phyloP scores from a whole-genome alignment of 1,139 yeast species.

The Arxiozyma bovina region DNA sequence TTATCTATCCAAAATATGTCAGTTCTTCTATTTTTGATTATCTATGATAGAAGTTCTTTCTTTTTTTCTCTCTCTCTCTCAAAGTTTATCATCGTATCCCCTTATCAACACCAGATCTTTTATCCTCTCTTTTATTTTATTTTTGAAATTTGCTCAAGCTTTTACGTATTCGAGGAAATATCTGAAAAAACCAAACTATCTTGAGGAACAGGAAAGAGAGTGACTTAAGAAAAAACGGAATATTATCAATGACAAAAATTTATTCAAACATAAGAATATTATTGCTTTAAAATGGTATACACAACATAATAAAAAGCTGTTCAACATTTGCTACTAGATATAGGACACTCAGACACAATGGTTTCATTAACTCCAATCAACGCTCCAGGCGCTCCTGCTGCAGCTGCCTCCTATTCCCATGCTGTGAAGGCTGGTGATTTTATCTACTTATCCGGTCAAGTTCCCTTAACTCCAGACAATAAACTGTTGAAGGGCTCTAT shows the following conservation, averaged over 20 bases:
- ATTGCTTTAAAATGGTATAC: background rate
- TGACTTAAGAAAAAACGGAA: background rate
- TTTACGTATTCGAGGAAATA: background rate
- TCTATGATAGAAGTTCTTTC: background rate
- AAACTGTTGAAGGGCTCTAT: conserved; percentile 70
- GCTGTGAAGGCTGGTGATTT: conserved; percentile 84
- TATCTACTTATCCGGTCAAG: conserved; percentile 89
- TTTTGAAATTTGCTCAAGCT: background rate
- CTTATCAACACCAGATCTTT: background rate
- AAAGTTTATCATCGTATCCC: background rate
- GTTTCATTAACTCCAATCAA: conserved; percentile 31
- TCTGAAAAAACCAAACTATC: background rate
- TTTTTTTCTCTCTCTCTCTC: too few relatives aligned
- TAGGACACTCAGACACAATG: conserved; percentile 9
- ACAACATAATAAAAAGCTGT: background rate
- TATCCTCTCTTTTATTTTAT: background rate
- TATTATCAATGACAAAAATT: background rate
- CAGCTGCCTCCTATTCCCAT: conserved; percentile 92
- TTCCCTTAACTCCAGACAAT: conserved; percentile 80
- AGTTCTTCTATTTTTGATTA: too few relatives aligned
- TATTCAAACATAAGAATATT: background rate
- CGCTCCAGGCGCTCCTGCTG: conserved; percentile 80
- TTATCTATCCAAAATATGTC: background rate
- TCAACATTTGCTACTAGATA: background rate
- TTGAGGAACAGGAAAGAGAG: background rate